Evolutionary conservation across 345 rosid species (phyloP), one percentile per base, ranked within the genome.

Genomic region (Cardiospermum halicacabum): DNA sequence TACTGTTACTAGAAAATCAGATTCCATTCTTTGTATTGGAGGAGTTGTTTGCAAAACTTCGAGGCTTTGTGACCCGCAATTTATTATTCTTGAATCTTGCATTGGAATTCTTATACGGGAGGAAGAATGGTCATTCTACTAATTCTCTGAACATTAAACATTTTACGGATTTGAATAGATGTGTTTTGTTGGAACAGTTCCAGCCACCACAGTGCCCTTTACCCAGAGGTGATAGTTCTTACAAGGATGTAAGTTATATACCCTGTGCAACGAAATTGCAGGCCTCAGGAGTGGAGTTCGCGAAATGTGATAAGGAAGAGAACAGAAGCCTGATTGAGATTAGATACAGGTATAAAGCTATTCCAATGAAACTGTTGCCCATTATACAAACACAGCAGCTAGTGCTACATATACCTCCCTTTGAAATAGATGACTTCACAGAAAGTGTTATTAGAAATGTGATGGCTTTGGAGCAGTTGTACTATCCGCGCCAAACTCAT

Each of bases 401-500:
- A 21, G 2, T 37, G 57, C n/a, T 71, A 56, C 63, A 66, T 15
- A 68, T 78, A 19, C 78, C 78, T 11, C 64, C 22, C 12, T 53
- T 78, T 58, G 40, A 3, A 49, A 57, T 24, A 0, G 40, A 40
- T 0, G 76, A 65, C 0, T 51, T 24, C 28, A 76, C 71, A 3
- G 72, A 56, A 47, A 43, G 21, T 15, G 1, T 39, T 13, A 1
- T 72, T 5, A 66, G 80, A 26, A 76, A 65, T 7, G 0, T 72
- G 10, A 76, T 77, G 62, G 77, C 80, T 30, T 65, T 77, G 7
- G 77, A 72, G 61, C 74, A 60, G 55, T 69, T 64, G 15, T 74
- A 58, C 65, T 77, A 77, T 25, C 55, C 66, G 22, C 0, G 0
- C 1, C 1, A 40, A 7, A 36, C 69, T 1, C 39, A 11, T 48